A percentile compares a stretch with the other conserved stretches of the same genome.
Conservation (phyloP, 257 asterid species). For the Vinca minor region DNA sequence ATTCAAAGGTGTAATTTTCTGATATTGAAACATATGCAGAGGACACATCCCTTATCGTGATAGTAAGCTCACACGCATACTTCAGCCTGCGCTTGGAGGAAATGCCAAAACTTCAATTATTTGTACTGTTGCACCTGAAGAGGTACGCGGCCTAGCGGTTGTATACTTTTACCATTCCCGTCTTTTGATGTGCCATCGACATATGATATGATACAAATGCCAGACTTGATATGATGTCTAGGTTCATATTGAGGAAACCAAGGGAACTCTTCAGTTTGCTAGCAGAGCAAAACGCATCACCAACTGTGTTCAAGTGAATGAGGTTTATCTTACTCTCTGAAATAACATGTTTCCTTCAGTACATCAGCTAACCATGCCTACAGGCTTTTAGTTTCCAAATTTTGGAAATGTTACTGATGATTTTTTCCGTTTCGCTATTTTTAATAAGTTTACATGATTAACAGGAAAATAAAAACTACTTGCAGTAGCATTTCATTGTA, state of each 20-base stretch:
- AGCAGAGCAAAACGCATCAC: conserved; percentile 97
- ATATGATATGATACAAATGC: conserved; percentile 7
- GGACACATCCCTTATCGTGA: conserved; percentile 98
- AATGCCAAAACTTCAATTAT: conserved; percentile 96
- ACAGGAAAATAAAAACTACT: conserved; percentile 2
- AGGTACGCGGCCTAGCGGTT: conserved; percentile 39
- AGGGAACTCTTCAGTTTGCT: conserved; percentile 96
- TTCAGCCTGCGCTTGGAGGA: conserved; percentile 99
- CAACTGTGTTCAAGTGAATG: conserved; percentile 98
- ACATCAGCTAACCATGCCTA: not conserved
- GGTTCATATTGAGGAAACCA: conserved; percentile 89
- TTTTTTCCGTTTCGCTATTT: not conserved
- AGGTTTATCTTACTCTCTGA: conserved; percentile 40
- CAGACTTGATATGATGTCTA: conserved; percentile 19
- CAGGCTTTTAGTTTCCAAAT: not conserved
- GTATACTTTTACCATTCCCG: conserved; percentile 7
- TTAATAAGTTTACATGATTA: not conserved
- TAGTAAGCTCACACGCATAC: conserved; percentile 96
- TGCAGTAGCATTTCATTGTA: not conserved
- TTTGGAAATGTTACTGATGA: not conserved
- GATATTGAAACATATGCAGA: conserved; percentile 33
- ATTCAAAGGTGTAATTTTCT: conserved; percentile 13
- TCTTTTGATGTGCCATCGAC: conserved; percentile 4
- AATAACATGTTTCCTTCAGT: conserved; percentile 6
- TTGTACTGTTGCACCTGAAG: conserved; percentile 96